Evolutionary conservation across 768 basidiomycete species (phyloP).

Genomic region (Mycena galopus): DNA sequence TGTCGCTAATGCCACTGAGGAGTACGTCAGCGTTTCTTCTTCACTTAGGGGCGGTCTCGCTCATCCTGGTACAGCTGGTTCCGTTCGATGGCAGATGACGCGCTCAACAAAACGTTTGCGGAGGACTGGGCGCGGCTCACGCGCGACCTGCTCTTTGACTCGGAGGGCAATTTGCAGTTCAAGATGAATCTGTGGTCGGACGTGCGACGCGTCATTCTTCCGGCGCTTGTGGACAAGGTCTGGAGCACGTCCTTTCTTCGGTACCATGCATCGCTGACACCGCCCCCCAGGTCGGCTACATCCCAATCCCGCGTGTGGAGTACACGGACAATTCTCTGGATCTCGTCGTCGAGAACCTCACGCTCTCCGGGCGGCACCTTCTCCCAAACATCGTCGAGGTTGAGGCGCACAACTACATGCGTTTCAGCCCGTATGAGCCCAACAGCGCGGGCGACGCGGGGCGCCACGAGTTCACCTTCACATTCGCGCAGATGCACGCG

Average conservation of each 20-base stretch:
- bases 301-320: slow-evolving; percentile 94
- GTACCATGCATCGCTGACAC: not conserved
- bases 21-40: slow-evolving; percentile 5
- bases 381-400: slow-evolving; percentile 83
- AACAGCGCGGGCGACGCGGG: slow-evolving; percentile 63
- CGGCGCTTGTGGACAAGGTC: slow-evolving; percentile 81
- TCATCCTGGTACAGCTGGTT: slow-evolving; percentile 70
- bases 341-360: slow-evolving; percentile 94
- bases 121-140: slow-evolving; percentile 88
- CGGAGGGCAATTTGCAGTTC: slow-evolving; percentile 87
- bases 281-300: slow-evolving; percentile 50
- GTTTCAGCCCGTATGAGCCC: slow-evolving; percentile 64
- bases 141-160: slow-evolving; percentile 73
- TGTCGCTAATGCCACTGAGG: slow-evolving; percentile 72
- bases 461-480: slow-evolving; percentile 81
- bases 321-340: slow-evolving; percentile 91
- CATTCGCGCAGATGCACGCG: slow-evolving; percentile 88
- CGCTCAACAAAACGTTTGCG: slow-evolving; percentile 82
- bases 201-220: slow-evolving; percentile 85
- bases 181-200: slow-evolving; percentile 94
- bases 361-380: slow-evolving; percentile 88
- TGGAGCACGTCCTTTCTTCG: slow-evolving; percentile 32
- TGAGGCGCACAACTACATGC: slow-evolving; percentile 85
- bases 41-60: not conserved
- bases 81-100: slow-evolving; percentile 88